Evolutionary conservation across 371 early-diverging fungal species (phyloP).

Genomic region (Nematocida sp.): DNA sequence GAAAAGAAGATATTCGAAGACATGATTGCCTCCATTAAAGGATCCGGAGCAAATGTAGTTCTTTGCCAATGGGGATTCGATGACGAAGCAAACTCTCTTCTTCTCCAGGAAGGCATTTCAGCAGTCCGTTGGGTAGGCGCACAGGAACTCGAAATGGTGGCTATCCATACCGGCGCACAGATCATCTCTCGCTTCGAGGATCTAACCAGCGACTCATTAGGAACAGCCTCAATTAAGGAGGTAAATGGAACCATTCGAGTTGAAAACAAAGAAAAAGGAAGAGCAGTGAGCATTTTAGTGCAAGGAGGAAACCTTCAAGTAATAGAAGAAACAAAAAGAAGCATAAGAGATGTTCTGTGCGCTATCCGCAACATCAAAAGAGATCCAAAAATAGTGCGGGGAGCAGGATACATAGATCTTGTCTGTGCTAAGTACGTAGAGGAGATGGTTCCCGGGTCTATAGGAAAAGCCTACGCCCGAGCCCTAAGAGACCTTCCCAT

Average conservation of each 20-base stretch:
- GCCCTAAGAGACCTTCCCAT: constrained; percentile 93
- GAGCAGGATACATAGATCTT: constrained; percentile 97
- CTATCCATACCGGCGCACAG: constrained; percentile 93
- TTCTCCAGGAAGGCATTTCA: constrained; percentile 90
- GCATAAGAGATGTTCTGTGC: constrained; percentile 95
- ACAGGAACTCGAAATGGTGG: constrained; percentile 88
- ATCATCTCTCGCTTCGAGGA: constrained; percentile 99
- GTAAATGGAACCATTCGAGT: constrained; percentile 88
- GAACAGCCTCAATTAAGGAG: constrained; percentile 87
- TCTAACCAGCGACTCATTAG: constrained; percentile 79
- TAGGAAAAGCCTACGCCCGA: constrained; percentile 73
- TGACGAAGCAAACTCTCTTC: constrained; percentile 97
- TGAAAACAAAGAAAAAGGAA: constrained; percentile 74
- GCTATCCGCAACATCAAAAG: constrained; percentile 92
- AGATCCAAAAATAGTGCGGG: constrained; percentile 94
- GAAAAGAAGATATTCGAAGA: constrained; percentile 87
- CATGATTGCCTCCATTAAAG: constrained; percentile 93
- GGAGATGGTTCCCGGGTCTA: constrained; percentile 35
- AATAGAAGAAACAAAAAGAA: constrained; percentile 97
- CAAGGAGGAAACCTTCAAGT: constrained; percentile 96
- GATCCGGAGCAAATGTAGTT: constrained; percentile 88
- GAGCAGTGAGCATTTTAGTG: constrained; percentile 92
- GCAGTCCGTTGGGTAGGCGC: constrained; percentile 99
- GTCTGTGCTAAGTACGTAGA: constrained; percentile 70
- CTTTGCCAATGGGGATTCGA: constrained; percentile 99